These are phyloP conservation scores for Scedosporium dehoogii DNA, from an alignment of 2,329 filamentous ascomycete genomes.

Conservation along the genomic window DNA sequence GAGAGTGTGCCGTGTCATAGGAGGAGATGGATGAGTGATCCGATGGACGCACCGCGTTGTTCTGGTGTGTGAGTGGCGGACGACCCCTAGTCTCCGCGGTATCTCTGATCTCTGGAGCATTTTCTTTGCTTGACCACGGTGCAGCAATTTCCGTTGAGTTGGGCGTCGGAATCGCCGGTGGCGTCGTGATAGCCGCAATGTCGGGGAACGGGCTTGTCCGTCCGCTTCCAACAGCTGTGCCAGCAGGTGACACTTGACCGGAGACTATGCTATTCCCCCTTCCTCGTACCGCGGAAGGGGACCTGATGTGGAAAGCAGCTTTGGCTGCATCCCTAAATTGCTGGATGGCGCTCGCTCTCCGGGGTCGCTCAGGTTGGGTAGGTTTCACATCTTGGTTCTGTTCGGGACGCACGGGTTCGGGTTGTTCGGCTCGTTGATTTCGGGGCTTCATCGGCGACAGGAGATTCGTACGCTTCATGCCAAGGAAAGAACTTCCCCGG, in stretches of 20 bases:
- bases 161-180: slow-evolving; percentile 12
- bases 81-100: slow-evolving; percentile 8
- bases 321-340: slow-evolving; percentile 25
- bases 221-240: not conserved
- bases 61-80: slow-evolving; percentile 9
- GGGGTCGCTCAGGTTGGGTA: not conserved
- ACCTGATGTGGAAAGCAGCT: slow-evolving; percentile 18
- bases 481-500: not conserved
- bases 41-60: slow-evolving; percentile 19
- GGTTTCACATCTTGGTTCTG: not conserved
- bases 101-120: slow-evolving; percentile 6
- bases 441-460: not conserved
- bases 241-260: not conserved
- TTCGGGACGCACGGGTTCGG: not conserved
- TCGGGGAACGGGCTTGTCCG: not conserved
- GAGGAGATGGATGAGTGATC: slow-evolving; percentile 29
- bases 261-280: not conserved
- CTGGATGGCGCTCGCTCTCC: slow-evolving; percentile 16
- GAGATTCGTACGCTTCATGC: not conserved
- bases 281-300: not conserved
- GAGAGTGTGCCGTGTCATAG: slow-evolving; percentile 22
- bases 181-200: slow-evolving; percentile 7
- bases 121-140: not conserved
- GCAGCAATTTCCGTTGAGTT: slow-evolving; percentile 11
- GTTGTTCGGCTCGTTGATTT: not conserved